A percentile compares a stretch with the other conserved stretches of the same genome.
Evolutionary conservation across 1,284 basidiomycete genomes (phyloP).

Genomic region (Coniophora puteana): DNA sequence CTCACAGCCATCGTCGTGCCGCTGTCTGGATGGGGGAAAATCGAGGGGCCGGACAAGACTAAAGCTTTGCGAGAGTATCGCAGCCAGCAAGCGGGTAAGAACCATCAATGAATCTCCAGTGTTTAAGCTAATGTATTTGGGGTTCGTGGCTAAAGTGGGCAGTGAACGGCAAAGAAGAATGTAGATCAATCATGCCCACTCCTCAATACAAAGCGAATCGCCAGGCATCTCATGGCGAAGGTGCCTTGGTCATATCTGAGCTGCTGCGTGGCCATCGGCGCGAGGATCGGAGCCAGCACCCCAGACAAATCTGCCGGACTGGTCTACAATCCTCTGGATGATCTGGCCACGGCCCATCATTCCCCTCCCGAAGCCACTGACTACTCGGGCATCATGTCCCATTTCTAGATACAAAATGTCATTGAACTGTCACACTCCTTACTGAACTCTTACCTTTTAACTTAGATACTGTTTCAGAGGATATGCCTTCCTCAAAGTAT

Average conservation of each 20-base stretch:
- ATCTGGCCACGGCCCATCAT: slow-evolving; percentile 93
- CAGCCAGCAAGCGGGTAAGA: slow-evolving; percentile 62
- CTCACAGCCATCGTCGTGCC: slow-evolving; percentile 92
- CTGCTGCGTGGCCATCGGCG: slow-evolving; percentile 83
- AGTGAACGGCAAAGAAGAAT: slow-evolving; percentile 70
- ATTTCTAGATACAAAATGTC: slow-evolving; percentile 45
- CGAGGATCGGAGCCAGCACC: slow-evolving; percentile 86
- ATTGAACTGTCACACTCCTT: slow-evolving; percentile 3
- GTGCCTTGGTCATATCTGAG: slow-evolving; percentile 49
- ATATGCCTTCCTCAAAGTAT: slow-evolving; percentile 84
- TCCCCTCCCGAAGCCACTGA: slow-evolving; percentile 58
- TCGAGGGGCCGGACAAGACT: slow-evolving; percentile 78
- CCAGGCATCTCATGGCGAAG: background rate
- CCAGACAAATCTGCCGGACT: slow-evolving; percentile 72
- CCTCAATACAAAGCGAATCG: background rate
- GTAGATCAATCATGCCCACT: slow-evolving; percentile 36
- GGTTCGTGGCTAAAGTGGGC: slow-evolving; percentile 41
- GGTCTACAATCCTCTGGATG: slow-evolving; percentile 75
- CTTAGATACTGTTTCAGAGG: slow-evolving; percentile 53
- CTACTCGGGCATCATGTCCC: slow-evolving; percentile 79
- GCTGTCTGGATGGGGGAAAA: slow-evolving; percentile 86
- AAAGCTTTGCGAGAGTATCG: slow-evolving; percentile 80
- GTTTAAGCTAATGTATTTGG: slow-evolving; percentile 2
- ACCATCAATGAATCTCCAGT: background rate
- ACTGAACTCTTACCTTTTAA: slow-evolving; percentile 49